Conservation (phyloP, 164 flowering plant genomes). For the Vitis rotundifolia region DNA sequence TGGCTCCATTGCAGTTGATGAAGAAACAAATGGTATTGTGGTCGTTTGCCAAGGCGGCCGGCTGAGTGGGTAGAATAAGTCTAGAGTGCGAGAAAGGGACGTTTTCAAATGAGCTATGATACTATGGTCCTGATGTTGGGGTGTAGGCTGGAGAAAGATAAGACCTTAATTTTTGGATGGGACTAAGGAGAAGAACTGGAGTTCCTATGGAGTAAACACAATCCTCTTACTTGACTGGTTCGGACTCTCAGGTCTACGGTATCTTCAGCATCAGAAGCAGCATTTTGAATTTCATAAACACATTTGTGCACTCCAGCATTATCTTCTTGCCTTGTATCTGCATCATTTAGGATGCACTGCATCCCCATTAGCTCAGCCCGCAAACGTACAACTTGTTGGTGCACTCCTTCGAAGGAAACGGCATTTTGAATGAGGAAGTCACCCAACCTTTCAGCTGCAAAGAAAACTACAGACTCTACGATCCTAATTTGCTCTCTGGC, state of each 20-base stretch:
- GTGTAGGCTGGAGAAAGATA: too few relatives aligned
- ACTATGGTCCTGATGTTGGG: too few relatives aligned
- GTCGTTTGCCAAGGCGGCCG: too few relatives aligned
- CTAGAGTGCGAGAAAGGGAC: too few relatives aligned
- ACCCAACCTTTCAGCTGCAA: neutral
- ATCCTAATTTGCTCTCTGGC: neutral
- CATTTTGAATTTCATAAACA: neutral
- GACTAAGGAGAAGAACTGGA: too few relatives aligned
- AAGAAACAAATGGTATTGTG: too few relatives aligned
- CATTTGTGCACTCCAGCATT: neutral
- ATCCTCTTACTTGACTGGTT: too few relatives aligned
- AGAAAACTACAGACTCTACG: neutral
- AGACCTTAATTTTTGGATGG: too few relatives aligned
- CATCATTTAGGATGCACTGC: slow-evolving; percentile 10
- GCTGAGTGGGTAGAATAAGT: too few relatives aligned
- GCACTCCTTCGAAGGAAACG: neutral
- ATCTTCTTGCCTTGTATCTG: neutral
- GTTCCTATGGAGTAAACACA: too few relatives aligned
- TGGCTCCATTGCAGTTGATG: too few relatives aligned
- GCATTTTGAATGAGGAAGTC: neutral
- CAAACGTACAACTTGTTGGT: neutral
- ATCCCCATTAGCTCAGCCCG: neutral
- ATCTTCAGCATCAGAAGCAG: slow-evolving; percentile 8
- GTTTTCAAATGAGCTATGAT: too few relatives aligned
- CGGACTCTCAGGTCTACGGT: neutral